Base-by-base conservation (phyloP, 129 eudicot species). In the Escallonia herrerae region DNA sequence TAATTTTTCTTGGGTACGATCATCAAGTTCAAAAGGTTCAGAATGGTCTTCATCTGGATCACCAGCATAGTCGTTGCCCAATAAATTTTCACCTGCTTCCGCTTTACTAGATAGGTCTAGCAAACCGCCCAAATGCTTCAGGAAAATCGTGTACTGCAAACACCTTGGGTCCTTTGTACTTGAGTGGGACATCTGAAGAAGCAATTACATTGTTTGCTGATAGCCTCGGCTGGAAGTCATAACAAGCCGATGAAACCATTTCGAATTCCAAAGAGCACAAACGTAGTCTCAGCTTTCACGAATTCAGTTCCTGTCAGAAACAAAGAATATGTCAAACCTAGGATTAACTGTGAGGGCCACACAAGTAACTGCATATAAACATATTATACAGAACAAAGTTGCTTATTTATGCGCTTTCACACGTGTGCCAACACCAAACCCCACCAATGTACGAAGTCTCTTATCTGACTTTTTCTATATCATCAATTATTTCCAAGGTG, bases 111-210 rank as follows among this genome's bases (percentile, higher is more conserved):
- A 13, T 33, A 11, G 67, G 51, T 48, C 33, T 5, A 9, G 12
- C 44, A 53, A 47, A 44, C 44, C 49, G 75, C 62, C 51, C 43
- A 64, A 78, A 73, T 8, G 55, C 61, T 59, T 40, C 40, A 4
- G 76, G 76, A 41, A 63, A 78, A 51, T 64, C 64, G 40, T 61
- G 69, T 10, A 39, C 53, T 51, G 79, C 79, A 50, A 69, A 78
- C 15, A 68, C 33, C 60, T 68, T 58, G 63, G 67, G 66, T 63
- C 66, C 45, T 63, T 68, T 73, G 70, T 70, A 62, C 11, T 63
- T 63, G 12, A 50, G 1, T 50, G 48, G 69, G 39, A 14, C 10
- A 37, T 42, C 12, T 37, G 58, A 13, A 64, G 44, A 39, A 64
- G 46, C 45, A 5, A 38, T 10, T 12, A 39, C 49, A 15, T 10